Percentiles rank a stretch among this genome's conserved stretches.
Conservation (phyloP, 768 basidiomycete genomes). For the Panaeolus cyanescens region DNA sequence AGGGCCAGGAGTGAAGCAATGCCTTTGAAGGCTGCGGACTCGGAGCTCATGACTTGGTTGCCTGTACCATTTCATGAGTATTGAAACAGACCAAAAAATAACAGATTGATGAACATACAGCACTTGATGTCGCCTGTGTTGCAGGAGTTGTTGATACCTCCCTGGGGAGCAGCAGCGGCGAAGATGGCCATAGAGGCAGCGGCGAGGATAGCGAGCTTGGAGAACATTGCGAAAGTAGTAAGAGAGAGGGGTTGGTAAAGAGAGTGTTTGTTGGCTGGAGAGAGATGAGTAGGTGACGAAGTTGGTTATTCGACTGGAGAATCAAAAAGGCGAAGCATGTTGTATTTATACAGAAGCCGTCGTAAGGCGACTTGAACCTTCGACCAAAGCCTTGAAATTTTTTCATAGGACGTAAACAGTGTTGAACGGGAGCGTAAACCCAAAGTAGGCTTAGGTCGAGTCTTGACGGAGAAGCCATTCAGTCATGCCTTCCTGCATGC, state of each 20-base stretch:
- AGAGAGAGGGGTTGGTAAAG: conserved; percentile 10
- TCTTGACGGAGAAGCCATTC: too few relatives aligned
- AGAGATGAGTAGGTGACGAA: background rate
- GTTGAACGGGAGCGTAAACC: too few relatives aligned
- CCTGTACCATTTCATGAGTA: conserved; percentile 10
- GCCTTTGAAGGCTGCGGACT: conserved; percentile 3
- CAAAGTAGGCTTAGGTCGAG: too few relatives aligned
- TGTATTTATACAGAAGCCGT: background rate
- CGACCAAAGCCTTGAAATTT: too few relatives aligned
- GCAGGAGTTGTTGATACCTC: conserved; percentile 20
- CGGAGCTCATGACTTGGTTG: conserved; percentile 16
- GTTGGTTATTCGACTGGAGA: background rate
- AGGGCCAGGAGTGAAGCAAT: conserved; percentile 10
- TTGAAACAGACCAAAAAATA: background rate
- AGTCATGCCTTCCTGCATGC: too few relatives aligned
- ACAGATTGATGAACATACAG: conserved; percentile 15
- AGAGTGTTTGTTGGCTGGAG: background rate
- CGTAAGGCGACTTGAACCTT: too few relatives aligned
- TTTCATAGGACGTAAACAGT: too few relatives aligned
- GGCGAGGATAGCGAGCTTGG: conserved; percentile 26
- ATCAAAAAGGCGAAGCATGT: background rate
- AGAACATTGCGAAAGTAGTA: conserved; percentile 24
- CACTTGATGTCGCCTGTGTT: conserved; percentile 30
- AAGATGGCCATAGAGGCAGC: conserved; percentile 25
- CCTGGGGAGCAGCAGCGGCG: conserved; percentile 28